Percentiles rank a stretch among this genome's conserved stretches.
Conservation (phyloP, 2,329 filamentous ascomycete species). For the Leptodontidium sp. region DNA sequence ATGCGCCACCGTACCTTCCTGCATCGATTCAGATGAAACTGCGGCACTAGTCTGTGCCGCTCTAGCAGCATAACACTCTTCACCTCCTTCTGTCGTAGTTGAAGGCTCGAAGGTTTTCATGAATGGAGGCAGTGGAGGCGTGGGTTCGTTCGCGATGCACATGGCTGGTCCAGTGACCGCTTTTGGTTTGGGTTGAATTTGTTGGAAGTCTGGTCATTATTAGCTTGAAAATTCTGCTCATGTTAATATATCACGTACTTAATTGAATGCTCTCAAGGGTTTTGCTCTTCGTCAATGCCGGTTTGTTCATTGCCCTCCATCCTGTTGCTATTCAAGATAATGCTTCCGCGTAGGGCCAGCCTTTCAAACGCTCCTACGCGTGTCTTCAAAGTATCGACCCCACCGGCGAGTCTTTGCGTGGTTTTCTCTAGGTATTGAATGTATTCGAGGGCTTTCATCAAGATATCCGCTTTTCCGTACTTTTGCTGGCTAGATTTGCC, state of each 20-base stretch:
- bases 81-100: too few species aligned
- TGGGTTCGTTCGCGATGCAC: too few species aligned
- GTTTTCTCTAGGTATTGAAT: constrained; percentile 36
- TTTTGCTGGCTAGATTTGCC: constrained; percentile 30
- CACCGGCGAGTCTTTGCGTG: constrained; percentile 27
- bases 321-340: constrained; percentile 16
- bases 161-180: background rate
- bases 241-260: constrained; percentile 22
- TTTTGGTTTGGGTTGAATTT: constrained; percentile 14
- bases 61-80: too few species aligned
- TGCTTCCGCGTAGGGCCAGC: constrained; percentile 30
- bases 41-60: too few species aligned
- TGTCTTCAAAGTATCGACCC: constrained; percentile 26
- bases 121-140: too few species aligned
- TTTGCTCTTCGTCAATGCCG: constrained; percentile 19
- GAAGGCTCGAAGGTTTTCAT: too few species aligned
- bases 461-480: constrained; percentile 37
- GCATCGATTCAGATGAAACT: too few species aligned
- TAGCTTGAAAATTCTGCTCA: background rate
- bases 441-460: constrained; percentile 38
- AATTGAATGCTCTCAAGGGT: constrained; percentile 31
- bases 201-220: constrained; percentile 20
- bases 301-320: constrained; percentile 1
- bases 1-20: too few species aligned
- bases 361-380: constrained; percentile 36